These are phyloP conservation scores for Penicillium psychrofluorescens DNA, from an alignment of 495 filamentous ascomycete species.

Conservation along the genomic window DNA sequence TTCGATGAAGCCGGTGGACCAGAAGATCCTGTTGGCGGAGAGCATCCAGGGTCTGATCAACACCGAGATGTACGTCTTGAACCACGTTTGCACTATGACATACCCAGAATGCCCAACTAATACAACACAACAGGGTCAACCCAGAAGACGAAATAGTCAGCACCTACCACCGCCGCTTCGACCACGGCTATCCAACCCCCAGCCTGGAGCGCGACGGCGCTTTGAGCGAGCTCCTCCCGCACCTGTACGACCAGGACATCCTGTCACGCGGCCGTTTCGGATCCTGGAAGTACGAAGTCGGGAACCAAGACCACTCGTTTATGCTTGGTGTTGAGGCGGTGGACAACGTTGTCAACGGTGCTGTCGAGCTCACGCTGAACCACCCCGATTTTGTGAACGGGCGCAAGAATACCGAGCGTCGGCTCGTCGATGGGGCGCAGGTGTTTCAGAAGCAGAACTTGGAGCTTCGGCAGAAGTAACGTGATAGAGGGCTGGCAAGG, in stretches of 20 bases:
- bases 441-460: conserved; percentile 33
- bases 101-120: too few species aligned
- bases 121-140: conserved; percentile 59
- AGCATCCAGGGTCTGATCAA: conserved; percentile 95
- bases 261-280: conserved; percentile 95
- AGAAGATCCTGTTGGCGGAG: conserved; percentile 73
- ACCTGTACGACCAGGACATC: conserved; percentile 84
- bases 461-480: not conserved
- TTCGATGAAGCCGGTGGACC: conserved; percentile 85
- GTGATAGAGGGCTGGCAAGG: too few species aligned
- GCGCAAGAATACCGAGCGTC: conserved; percentile 78
- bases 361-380: conserved; percentile 92
- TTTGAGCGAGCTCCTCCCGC: conserved; percentile 84
- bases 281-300: conserved; percentile 94
- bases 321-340: conserved; percentile 99
- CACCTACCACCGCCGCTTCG: conserved; percentile 96
- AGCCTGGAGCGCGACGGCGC: conserved; percentile 91
- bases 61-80: conserved; percentile 77
- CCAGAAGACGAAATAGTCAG: conserved; percentile 90
- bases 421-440: conserved; percentile 72
- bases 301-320: conserved; percentile 97
- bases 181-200: conserved; percentile 97
- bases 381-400: conserved; percentile 98
- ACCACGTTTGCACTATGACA: too few species aligned
- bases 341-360: conserved; percentile 90